Conservation (phyloP, 1,284 basidiomycete genomes). For the Puccinia brachypodii region DNA sequence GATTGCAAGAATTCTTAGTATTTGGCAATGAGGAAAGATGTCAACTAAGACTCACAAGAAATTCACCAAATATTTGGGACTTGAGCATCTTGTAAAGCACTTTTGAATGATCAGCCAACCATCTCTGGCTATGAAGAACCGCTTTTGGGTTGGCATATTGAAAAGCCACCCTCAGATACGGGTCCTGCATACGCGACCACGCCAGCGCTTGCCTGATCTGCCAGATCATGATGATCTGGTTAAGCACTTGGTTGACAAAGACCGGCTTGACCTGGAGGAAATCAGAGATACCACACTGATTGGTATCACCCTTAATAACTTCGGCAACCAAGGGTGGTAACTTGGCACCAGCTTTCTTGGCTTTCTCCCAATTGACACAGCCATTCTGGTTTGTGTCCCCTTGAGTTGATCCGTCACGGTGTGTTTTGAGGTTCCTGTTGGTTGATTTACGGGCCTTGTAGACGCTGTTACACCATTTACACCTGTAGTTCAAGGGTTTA, state of each 20-base stretch:
- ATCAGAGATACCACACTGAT: background rate
- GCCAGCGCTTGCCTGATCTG: background rate
- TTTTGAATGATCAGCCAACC: background rate
- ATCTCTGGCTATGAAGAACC: background rate
- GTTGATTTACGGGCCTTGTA: background rate
- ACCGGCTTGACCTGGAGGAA: background rate
- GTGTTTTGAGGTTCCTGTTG: background rate
- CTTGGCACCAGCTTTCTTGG: background rate
- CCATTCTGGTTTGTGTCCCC: background rate
- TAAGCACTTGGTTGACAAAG: background rate
- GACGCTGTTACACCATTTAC: background rate
- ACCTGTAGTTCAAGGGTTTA: background rate
- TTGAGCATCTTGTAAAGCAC: background rate
- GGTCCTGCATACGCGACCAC: background rate
- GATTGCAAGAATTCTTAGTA: too few species aligned
- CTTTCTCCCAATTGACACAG: background rate
- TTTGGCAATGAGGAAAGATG: background rate
- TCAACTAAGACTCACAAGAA: background rate
- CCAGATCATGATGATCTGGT: constrained; percentile 4
- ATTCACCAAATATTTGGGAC: background rate
- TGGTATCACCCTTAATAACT: background rate
- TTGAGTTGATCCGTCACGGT: background rate
- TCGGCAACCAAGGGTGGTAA: background rate
- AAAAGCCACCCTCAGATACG: background rate
- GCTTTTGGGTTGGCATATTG: background rate